Percentiles rank a stretch among this genome's conserved stretches.
These are phyloP conservation scores for Epithele typhae DNA, from an alignment of 768 basidiomycete species.

Conservation along the genomic window DNA sequence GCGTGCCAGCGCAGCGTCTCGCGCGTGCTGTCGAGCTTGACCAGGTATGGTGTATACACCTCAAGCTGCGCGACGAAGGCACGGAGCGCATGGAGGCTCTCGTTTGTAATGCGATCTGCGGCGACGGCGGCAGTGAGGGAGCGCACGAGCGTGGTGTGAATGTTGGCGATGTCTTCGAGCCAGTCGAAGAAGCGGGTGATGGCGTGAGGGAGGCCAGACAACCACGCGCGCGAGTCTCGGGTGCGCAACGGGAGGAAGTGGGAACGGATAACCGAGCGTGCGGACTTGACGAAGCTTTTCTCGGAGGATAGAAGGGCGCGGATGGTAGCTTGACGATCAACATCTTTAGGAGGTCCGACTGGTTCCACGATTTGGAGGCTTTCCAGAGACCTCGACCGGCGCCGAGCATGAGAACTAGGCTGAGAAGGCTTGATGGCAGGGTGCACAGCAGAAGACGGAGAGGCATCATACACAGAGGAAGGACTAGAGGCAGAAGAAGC, in stretches of 20 bases:
- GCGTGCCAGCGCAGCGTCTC: slow-evolving; percentile 35
- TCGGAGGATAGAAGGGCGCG: slow-evolving; percentile 70
- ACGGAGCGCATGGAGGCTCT: slow-evolving; percentile 33
- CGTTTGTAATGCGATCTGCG: slow-evolving; percentile 46
- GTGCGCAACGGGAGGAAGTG: slow-evolving; percentile 78
- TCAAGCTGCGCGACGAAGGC: slow-evolving; percentile 65
- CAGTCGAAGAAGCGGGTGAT: slow-evolving; percentile 78
- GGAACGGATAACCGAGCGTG: slow-evolving; percentile 61
- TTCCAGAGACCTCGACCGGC: too few species aligned
- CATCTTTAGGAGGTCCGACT: slow-evolving; percentile 6
- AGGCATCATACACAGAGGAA: slow-evolving; percentile 15
- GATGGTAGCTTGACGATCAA: slow-evolving; percentile 61
- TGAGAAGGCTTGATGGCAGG: neutral
- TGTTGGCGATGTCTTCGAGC: slow-evolving; percentile 80
- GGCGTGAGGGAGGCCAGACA: slow-evolving; percentile 70
- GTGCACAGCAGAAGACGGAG: neutral
- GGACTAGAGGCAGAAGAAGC: slow-evolving; percentile 9
- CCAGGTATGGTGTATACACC: slow-evolving; percentile 84
- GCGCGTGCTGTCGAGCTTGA: slow-evolving; percentile 63
- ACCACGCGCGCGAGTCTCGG: slow-evolving; percentile 69
- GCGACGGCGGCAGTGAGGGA: slow-evolving; percentile 35
- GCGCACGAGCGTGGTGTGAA: slow-evolving; percentile 63
- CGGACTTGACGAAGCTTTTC: slow-evolving; percentile 57
- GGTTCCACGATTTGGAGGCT: too few species aligned
- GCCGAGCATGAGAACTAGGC: neutral